Percentiles rank a stretch among this genome's conserved stretches.
Evolutionary conservation across 1,284 basidiomycete species (phyloP).

Genomic region (Omphalotus olearius): DNA sequence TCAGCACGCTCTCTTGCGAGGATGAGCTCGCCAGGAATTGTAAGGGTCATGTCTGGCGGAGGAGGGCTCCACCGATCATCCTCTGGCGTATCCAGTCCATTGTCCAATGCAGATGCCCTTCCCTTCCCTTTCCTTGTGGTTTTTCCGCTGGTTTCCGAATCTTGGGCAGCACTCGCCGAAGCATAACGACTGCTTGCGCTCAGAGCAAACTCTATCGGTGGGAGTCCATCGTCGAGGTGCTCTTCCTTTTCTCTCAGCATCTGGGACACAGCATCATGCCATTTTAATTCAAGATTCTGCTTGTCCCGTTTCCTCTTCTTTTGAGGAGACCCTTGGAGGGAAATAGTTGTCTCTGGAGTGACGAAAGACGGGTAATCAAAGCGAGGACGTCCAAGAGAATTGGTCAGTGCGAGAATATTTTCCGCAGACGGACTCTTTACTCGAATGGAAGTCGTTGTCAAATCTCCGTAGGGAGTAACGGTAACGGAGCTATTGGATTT

Average conservation of each 20-base stretch:
- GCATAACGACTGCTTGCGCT: conserved; percentile 20
- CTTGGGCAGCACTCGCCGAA: conserved; percentile 18
- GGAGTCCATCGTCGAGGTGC: conserved; percentile 38
- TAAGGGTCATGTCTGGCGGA: conserved; percentile 40
- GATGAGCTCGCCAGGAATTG: conserved; percentile 64
- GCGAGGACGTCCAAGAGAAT: conserved; percentile 20
- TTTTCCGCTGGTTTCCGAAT: conserved; percentile 16
- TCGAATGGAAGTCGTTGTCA: conserved; percentile 14
- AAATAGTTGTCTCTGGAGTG: conserved; percentile 21
- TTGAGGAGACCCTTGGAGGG: conserved; percentile 27
- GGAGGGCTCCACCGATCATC: conserved; percentile 25
- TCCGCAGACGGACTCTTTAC: conserved; percentile 23
- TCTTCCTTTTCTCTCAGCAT: conserved; percentile 28
- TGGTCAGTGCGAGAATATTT: conserved; percentile 27
- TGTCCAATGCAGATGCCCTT: conserved; percentile 10
- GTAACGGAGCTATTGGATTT: conserved; percentile 20
- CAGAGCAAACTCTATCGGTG: conserved; percentile 32
- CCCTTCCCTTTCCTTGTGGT: conserved; percentile 22
- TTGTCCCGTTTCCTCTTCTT: conserved; percentile 38
- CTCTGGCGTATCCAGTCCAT: conserved; percentile 4
- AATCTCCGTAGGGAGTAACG: conserved; percentile 23
- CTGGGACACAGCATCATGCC: conserved; percentile 36
- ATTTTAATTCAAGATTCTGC: conserved; percentile 26
- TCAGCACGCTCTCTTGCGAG: conserved; percentile 40
- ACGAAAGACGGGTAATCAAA: conserved; percentile 28